Base-by-base conservation (phyloP, 192 early-diverging fungal species). In the Umbelopsis sp. region DNA sequence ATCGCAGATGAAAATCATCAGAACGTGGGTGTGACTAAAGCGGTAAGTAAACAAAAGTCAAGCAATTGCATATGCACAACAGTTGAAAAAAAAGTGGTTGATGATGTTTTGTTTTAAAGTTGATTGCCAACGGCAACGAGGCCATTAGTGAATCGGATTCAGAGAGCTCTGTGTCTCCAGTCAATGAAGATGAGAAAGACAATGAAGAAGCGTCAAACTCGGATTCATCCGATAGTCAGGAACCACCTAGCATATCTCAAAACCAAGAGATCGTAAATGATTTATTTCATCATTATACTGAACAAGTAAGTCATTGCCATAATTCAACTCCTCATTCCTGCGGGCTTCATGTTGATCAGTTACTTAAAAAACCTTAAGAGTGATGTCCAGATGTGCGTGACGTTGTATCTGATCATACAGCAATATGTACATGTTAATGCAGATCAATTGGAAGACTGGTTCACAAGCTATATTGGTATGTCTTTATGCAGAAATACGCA, bases 321-420 rank as follows among this genome's bases (percentile, higher is more conserved):
- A 30, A 30, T 3, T 30, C 27, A 30, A 10, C 5, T 1, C 48
- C 3, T 13, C 15, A 20, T 16, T 16, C 1, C 4, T 16, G 15
- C 48, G 15, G 20, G 48, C 0, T 16, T 21, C 5, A 16, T 48
- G 1, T 18, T 49, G 6, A 49, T 10, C 12, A 16, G 55, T 27
- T 37, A n/a, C 0, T 4, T 4, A 37, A 7, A 7, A 18, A 44
- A 46, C 46, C 35, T 45, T 37, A 49, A 78, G 76, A 90, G 87
- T 12, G 91, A 94, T 67, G 89, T 92, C 2, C 92, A 93, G 67
- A 94, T 92, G 90, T 92, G 90, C 77, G 89, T 90, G 5, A 86
- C 90, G 8, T 81, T 93, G 3, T 67, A 88, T 21, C 67, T 88
- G 16, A 87, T 89, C 6, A 79, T 93, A 4, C 70, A 78, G 45